Percentiles rank a stretch among this genome's conserved stretches.
These are phyloP conservation scores for Globisporangium splendens DNA, from an alignment of 352 stramenopile genomes.

Conservation along the genomic window DNA sequence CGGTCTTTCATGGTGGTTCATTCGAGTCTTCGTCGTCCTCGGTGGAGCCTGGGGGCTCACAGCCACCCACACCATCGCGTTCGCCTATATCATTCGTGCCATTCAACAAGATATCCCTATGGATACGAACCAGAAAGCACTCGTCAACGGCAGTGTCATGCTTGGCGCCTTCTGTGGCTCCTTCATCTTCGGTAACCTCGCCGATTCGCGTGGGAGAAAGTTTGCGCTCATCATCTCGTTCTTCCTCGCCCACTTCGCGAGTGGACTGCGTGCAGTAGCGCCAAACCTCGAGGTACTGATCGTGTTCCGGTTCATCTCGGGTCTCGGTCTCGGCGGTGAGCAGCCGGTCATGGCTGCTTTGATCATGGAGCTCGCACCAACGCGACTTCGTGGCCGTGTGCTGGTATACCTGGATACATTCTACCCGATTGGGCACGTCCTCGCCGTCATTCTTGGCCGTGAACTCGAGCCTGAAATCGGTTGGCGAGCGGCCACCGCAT, in stretches of 20 bases:
- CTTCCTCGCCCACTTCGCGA: slow-evolving; percentile 25
- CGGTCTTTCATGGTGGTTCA: slow-evolving; percentile 4
- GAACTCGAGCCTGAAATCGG: slow-evolving; percentile 2
- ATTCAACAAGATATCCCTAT: background rate
- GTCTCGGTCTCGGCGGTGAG: background rate
- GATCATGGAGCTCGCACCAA: slow-evolving; percentile 6
- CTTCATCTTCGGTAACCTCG: slow-evolving; percentile 40
- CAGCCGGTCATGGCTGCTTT: slow-evolving; percentile 4
- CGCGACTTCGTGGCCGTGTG: background rate
- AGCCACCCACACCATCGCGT: background rate
- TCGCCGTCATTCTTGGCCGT: background rate
- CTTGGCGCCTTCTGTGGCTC: slow-evolving; percentile 33
- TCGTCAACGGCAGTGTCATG: slow-evolving; percentile 8
- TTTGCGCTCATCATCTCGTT: slow-evolving; percentile 32
- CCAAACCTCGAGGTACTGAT: background rate
- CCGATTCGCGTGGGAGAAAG: slow-evolving; percentile 46
- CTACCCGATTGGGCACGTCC: background rate
- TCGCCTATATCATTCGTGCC: background rate
- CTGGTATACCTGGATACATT: slow-evolving; percentile 1
- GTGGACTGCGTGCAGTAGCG: background rate
- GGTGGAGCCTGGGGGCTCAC: slow-evolving; percentile 1
- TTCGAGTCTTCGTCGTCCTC: background rate
- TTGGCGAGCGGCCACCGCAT: background rate
- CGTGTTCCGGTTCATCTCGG: background rate
- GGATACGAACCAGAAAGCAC: background rate